Base-by-base conservation (phyloP, 345 rosid genomes). In the Triadica sebifera region DNA sequence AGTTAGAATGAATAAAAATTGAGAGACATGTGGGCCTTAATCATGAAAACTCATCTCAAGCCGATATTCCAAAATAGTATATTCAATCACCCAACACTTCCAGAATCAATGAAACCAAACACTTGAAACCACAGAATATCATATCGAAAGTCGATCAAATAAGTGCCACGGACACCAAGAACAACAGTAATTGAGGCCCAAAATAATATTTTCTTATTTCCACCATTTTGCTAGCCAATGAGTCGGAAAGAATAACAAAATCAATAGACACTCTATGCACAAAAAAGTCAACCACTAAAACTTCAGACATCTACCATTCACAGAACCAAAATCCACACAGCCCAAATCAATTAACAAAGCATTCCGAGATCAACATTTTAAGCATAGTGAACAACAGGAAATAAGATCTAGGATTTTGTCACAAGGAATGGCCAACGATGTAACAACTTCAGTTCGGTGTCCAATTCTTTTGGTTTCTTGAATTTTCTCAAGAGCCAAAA, bases 321-420 rank as follows among this genome's bases (percentile, higher is more conserved):
- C 7, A 45, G 5, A 71, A 45, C 51, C 50, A 70, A 52, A 64
- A n/a, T n/a, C 49, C 53, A 12, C 8, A n/a, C 61, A 53, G 39
- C 25, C 49, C 52, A 56, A 71, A 64, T 47, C 43, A 34, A 43
- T 41, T 71, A 66, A 56, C 34, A 45, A 64, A 57, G 49, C 7
- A 71, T 39, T 61, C 47, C 15, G 34, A 34, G 51, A 67, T 59
- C 68, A 52, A 13, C 15, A 37, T 12, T 39, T 50, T 15, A 15
- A 19, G 7, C 64, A 43, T 7, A 39, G 19, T 12, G 1, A 41
- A 62, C 55, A 39, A 19, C 16, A 41, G 38, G 19, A 17, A 22
- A 38, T 34, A 77, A 65, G 72, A 77, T 56, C 72, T n/a, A 65
- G 62, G 50, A 57, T 38, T 66, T 24, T 22, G 65, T 53, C 12